Evolutionary conservation across 164 flowering plant genomes (phyloP).

Genomic region (Chloranthus sessilifolius): DNA sequence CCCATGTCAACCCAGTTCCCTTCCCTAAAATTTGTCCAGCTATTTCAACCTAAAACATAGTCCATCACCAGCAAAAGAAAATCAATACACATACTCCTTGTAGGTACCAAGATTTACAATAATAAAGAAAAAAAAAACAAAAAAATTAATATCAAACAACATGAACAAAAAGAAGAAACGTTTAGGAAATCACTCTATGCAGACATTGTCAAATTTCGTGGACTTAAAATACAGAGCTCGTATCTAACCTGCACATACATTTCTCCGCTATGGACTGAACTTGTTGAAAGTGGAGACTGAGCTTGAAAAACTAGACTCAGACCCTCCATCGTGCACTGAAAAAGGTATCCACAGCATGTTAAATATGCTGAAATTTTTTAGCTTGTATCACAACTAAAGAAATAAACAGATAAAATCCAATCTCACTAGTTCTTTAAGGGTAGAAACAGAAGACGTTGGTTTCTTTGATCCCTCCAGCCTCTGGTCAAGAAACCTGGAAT

Average conservation of each 20-base stretch:
- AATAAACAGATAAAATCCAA: not conserved
- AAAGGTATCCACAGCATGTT: slow-evolving; percentile 1
- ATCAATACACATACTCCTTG: not conserved
- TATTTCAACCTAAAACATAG: slow-evolving; percentile 60
- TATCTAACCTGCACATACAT: slow-evolving; percentile 73
- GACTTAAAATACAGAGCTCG: no score
- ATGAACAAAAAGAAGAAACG: no score
- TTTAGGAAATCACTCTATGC: no score
- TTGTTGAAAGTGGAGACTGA: slow-evolving; percentile 43
- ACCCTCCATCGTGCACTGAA: slow-evolving; percentile 76
- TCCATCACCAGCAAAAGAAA: slow-evolving; percentile 7
- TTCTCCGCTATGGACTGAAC: slow-evolving; percentile 39
- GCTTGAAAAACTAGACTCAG: slow-evolving; percentile 47
- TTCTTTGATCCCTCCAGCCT: slow-evolving; percentile 54
- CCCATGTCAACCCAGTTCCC: slow-evolving; percentile 79
- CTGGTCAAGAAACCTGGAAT: slow-evolving; percentile 44
- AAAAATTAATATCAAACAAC: not conserved
- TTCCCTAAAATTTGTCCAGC: slow-evolving; percentile 72
- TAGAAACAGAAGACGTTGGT: slow-evolving; percentile 22
- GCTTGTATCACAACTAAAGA: not conserved
- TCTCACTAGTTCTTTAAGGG: slow-evolving; percentile 28
- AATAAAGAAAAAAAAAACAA: not conserved
- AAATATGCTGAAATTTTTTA: slow-evolving; percentile 2
- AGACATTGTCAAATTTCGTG: no score
- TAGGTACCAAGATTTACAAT: no score